A percentile compares a stretch with the other conserved stretches of the same genome.
Conservation (phyloP, 2,329 filamentous ascomycete species). For the Paraphaeosphaeria minitans region DNA sequence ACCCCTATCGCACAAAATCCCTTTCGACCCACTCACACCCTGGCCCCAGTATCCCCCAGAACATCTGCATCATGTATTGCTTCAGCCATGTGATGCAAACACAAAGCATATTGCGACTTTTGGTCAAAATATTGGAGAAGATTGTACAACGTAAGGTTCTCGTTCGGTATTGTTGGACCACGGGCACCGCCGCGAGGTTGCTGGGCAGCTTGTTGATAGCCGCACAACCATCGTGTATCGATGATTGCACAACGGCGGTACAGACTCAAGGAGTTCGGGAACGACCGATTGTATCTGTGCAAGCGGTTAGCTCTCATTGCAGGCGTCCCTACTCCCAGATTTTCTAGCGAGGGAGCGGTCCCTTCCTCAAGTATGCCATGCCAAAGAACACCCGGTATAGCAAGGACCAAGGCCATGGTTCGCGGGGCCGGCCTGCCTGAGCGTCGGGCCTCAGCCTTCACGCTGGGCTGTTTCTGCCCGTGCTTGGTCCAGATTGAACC, state of each 20-base stretch:
- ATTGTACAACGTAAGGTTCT: slow-evolving; percentile 16
- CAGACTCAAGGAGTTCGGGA: neutral
- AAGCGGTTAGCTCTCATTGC: neutral
- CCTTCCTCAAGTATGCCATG: slow-evolving; percentile 15
- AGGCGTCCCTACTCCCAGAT: slow-evolving; percentile 7
- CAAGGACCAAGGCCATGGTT: slow-evolving; percentile 24
- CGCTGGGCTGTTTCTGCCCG: slow-evolving; percentile 18
- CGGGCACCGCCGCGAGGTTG: slow-evolving; percentile 16
- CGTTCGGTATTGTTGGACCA: slow-evolving; percentile 11
- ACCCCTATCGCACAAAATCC: neutral
- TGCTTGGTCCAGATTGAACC: slow-evolving; percentile 11
- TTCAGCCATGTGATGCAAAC: neutral
- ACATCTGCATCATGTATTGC: slow-evolving; percentile 5
- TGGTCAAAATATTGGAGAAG: neutral
- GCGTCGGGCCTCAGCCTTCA: slow-evolving; percentile 17
- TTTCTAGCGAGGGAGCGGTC: neutral
- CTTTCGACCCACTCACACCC: slow-evolving; percentile 11
- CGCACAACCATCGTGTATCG: slow-evolving; percentile 11
- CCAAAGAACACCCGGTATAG: slow-evolving; percentile 20
- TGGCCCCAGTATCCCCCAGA: neutral
- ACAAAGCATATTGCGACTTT: neutral
- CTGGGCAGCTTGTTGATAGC: slow-evolving; percentile 12
- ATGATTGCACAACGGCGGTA: slow-evolving; percentile 10
- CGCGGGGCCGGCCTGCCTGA: slow-evolving; percentile 19
- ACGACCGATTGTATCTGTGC: neutral